Percentiles rank a stretch among this genome's conserved stretches.
These are phyloP conservation scores for Nannizziopsis barbatae DNA, from an alignment of 2,329 filamentous ascomycete genomes.

Conservation along the genomic window DNA sequence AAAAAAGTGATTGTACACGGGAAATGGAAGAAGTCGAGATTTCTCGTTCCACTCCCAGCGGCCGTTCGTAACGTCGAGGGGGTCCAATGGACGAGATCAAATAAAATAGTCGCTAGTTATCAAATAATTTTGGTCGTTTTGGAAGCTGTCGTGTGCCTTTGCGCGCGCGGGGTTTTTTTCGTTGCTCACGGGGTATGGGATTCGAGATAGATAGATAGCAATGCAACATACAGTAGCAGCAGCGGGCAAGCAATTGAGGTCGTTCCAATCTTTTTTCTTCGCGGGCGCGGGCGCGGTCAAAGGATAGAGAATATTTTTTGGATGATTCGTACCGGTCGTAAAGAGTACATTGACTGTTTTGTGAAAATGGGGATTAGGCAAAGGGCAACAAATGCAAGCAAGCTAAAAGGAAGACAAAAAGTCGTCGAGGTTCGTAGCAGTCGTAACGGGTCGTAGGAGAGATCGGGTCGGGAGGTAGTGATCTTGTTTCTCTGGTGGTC, in stretches of 20 bases:
- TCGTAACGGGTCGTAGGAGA: constrained; percentile 27
- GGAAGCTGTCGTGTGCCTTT: neutral
- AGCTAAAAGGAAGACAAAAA: constrained; percentile 6
- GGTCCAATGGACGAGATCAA: neutral
- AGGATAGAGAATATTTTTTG: neutral
- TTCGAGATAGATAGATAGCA: neutral
- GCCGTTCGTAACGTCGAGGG: neutral
- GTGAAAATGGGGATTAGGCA: constrained; percentile 6
- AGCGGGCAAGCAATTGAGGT: neutral
- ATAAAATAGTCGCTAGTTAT: too few relatives aligned
- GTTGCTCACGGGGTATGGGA: too few relatives aligned
- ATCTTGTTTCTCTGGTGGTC: constrained; percentile 1
- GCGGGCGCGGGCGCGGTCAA: neutral
- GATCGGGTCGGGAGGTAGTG: constrained; percentile 13
- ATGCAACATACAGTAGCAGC: neutral
- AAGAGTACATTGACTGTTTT: constrained; percentile 11
- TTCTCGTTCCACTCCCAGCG: neutral
- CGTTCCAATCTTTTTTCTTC: too few relatives aligned
- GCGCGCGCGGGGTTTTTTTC: neutral
- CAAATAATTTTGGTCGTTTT: too few relatives aligned
- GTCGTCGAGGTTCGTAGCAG: constrained; percentile 12
- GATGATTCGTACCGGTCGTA: constrained; percentile 6
- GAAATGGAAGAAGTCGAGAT: neutral
- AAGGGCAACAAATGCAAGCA: constrained; percentile 15
- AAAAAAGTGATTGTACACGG: constrained; percentile 6